Evolutionary conservation across 1,284 basidiomycete genomes (phyloP).

Genomic region (Ganoderma leucocontextum): DNA sequence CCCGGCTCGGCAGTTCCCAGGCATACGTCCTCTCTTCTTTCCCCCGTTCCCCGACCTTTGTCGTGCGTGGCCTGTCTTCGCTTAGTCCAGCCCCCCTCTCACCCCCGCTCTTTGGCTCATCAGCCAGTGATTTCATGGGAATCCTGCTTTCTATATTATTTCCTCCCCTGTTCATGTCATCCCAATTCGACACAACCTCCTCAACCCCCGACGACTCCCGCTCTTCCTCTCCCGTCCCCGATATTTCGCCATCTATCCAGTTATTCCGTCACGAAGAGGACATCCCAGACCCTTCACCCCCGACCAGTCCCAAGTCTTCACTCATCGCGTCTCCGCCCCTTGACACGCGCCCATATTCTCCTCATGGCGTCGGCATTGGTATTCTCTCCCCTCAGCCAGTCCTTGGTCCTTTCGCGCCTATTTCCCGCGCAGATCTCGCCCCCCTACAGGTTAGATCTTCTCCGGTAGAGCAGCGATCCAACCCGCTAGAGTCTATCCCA

Average conservation of each 20-base stretch:
- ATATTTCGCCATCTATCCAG: constrained; percentile 20
- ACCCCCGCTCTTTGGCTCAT: constrained; percentile 1
- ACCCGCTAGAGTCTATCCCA: constrained; percentile 30
- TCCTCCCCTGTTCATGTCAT: constrained; percentile 42
- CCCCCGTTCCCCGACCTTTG: constrained; percentile 19
- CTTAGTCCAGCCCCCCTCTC: constrained; percentile 1
- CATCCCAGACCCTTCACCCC: constrained; percentile 24
- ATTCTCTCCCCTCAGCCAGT: constrained; percentile 39
- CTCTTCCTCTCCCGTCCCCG: constrained; percentile 35
- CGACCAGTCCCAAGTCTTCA: constrained; percentile 26
- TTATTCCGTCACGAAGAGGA: constrained; percentile 25
- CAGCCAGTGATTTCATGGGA: constrained; percentile 41
- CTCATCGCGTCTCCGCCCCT: constrained; percentile 35
- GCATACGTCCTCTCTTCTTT: constrained; percentile 24
- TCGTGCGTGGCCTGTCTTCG: constrained; percentile 10
- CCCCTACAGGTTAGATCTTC: constrained; percentile 35
- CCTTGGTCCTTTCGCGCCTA: constrained; percentile 35
- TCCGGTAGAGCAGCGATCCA: constrained; percentile 33
- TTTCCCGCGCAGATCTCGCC: constrained; percentile 29
- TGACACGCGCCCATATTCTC: constrained; percentile 35
- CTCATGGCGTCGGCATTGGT: constrained; percentile 41
- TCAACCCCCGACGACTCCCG: constrained; percentile 37
- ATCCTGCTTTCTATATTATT: constrained; percentile 45
- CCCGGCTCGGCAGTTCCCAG: constrained; percentile 24
- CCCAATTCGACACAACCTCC: constrained; percentile 36